These are phyloP conservation scores for Aquanectria penicillioides DNA, from an alignment of 2,329 filamentous ascomycete species.

Conservation along the genomic window DNA sequence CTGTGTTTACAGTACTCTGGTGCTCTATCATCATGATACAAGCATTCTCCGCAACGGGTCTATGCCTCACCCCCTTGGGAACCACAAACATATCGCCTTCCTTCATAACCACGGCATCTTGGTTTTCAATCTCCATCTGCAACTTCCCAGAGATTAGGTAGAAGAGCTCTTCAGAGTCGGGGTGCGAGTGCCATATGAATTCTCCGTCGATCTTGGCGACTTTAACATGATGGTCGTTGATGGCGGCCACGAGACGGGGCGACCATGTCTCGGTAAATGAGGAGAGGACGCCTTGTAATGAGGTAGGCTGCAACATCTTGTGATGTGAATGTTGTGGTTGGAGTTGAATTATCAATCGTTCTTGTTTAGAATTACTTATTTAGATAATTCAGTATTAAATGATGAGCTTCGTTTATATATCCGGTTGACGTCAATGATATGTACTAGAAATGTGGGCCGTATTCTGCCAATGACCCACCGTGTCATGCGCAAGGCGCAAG, in stretches of 20 bases:
- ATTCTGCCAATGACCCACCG: neutral
- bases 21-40: slow-evolving; percentile 51
- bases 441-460: neutral
- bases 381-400: neutral
- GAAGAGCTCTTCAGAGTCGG: slow-evolving; percentile 54
- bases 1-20: slow-evolving; percentile 45
- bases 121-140: slow-evolving; percentile 46
- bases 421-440: no score
- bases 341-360: neutral
- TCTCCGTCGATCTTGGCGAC: slow-evolving; percentile 51
- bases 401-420: no score
- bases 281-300: slow-evolving; percentile 40
- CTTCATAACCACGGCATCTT: slow-evolving; percentile 41
- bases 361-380: neutral
- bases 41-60: slow-evolving; percentile 48
- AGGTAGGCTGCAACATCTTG: slow-evolving; percentile 31
- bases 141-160: slow-evolving; percentile 50
- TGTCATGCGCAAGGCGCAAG: slow-evolving; percentile 24
- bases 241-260: slow-evolving; percentile 44
- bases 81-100: slow-evolving; percentile 49
- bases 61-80: slow-evolving; percentile 49
- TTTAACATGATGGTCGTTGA: slow-evolving; percentile 53
- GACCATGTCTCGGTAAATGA: slow-evolving; percentile 45
- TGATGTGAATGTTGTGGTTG: no score
- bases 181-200: slow-evolving; percentile 54